Evolutionary conservation across 805 yeast genomes (phyloP).

Genomic region (Wickerhamiella australiensis): DNA sequence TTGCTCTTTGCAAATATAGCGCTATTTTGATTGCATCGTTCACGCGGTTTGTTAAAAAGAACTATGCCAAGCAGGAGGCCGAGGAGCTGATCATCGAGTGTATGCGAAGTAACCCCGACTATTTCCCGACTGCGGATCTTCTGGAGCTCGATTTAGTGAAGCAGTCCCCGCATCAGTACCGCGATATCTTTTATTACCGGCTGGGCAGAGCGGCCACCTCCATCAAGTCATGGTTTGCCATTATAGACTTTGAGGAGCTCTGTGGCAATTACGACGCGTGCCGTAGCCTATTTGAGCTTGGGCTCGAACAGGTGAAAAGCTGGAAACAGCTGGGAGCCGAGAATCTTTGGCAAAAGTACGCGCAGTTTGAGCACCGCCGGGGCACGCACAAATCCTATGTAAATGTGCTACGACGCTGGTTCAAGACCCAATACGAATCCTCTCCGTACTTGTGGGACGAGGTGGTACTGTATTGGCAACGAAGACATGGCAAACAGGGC

Average conservation of each 20-base stretch:
- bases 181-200: not conserved
- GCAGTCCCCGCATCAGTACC: not conserved
- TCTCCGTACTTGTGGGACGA: constrained; percentile 44
- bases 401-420: constrained; percentile 33
- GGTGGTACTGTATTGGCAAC: constrained; percentile 33
- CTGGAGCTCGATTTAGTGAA: not conserved
- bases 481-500: constrained; percentile 47
- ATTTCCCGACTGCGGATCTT: not conserved
- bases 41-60: not conserved
- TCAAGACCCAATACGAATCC: constrained; percentile 26
- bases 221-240: not conserved
- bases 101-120: not conserved
- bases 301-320: constrained; percentile 26
- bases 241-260: constrained; percentile 47
- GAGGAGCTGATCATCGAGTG: not conserved
- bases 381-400: constrained; percentile 48
- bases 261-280: constrained; percentile 61
- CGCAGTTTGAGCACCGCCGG: constrained; percentile 52
- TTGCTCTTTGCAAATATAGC: not conserved
- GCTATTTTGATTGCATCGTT: not conserved
- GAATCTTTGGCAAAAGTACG: constrained; percentile 32
- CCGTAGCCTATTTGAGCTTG: constrained; percentile 48
- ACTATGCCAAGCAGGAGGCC: not conserved
- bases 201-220: not conserved
- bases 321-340: constrained; percentile 23